Evolutionary conservation across 2,329 filamentous ascomycete genomes (phyloP), one percentile per base, ranked within the genome.

Genomic region (Penicillium occitanis): DNA sequence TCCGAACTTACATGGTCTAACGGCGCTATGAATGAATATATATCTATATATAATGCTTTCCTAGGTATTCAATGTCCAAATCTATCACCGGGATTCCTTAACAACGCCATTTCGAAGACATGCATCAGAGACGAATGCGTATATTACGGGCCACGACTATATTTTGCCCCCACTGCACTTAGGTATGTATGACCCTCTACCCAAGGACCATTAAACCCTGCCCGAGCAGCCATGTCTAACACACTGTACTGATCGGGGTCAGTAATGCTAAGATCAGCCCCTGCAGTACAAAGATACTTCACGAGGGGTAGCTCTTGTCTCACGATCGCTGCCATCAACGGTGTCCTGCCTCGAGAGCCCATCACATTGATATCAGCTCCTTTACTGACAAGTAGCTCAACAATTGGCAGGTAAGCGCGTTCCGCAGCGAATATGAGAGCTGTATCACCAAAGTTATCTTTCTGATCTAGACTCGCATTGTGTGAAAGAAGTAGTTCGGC

Each of bases 341-440:
- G 14, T 4, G 65, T 67, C 4, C 37, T 61, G 3, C 61, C 65
- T 19, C 19, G 19, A 3, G n/a, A 8, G 2, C 44, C 61, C 2
- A 19, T 46, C 1, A 53, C 63, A 63, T 75, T 69, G 4, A 73
- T 48, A 28, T 72, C 58, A 0, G 70, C 72, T 0, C 70, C 71
- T 1, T 44, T 30, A 3, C 67, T 37, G 1, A 74, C 17, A 17
- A 76, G 70, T 14, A 74, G 37, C 2, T 67, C 8, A 11, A 70
- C 64, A 60, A 70, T 61, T 1, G 66, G 28, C 1, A 67, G 3
- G 2, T 67, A 28, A 6, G 44, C 58, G 5, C n/a, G 13, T 22
- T 5, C 30, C 10, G 51, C 50, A 46, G 58, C 46, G 14, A 44
- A 5, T 33, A 62, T 62, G 2, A 66, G 35, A 35, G 64, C 64